Evolutionary conservation across 192 early-diverging fungal species (phyloP), one percentile per base, ranked within the genome.

Genomic region (Coemansia interrupta): DNA sequence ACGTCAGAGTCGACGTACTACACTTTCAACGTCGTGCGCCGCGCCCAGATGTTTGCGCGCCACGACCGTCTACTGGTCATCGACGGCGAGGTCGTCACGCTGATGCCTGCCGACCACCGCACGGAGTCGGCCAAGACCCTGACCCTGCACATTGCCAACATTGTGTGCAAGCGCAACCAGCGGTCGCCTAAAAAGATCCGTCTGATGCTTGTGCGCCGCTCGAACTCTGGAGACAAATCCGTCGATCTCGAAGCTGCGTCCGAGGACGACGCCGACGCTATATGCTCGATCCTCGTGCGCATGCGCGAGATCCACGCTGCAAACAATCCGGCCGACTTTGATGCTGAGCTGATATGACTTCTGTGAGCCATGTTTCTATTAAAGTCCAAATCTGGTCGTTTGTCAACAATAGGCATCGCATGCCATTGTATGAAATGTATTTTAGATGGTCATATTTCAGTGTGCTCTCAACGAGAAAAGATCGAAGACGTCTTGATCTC

Each of bases 71-170:
- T 86, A 20, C 81, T 98, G n/a, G 93, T 92, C 0, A 92, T 98
- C 59, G 94, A 97, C 70, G 96, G 94, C 10, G 93, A 94, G 43
- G 89, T 93, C 46, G 86, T 98, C 23, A 88, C 94, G 54, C 79
- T 98, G 38, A 90, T 91, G 85, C 87, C 90, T 1, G 79, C 89
- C 3, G 93, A 94, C 46, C 82, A 85, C 26, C 79, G 92, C 55
- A 90, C 93, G 61, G 90, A 95, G 63, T 83, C 85, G 23, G 85
- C 87, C 48, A 94, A 94, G 76, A 90, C 89, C 59, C 82, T 85
- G 29, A 85, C 86, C 0, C 86, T 85, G 61, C 87, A 87, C 70
- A 82, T 89, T 18, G 81, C 80, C 57, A 73, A 80, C 19, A 80
- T 90, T 30, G 78, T 84, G 15, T 92, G 90, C 65, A 84, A 86